Evolutionary conservation across 2,329 filamentous ascomycete species (phyloP).

Genomic region (Sporothrix pallida): DNA sequence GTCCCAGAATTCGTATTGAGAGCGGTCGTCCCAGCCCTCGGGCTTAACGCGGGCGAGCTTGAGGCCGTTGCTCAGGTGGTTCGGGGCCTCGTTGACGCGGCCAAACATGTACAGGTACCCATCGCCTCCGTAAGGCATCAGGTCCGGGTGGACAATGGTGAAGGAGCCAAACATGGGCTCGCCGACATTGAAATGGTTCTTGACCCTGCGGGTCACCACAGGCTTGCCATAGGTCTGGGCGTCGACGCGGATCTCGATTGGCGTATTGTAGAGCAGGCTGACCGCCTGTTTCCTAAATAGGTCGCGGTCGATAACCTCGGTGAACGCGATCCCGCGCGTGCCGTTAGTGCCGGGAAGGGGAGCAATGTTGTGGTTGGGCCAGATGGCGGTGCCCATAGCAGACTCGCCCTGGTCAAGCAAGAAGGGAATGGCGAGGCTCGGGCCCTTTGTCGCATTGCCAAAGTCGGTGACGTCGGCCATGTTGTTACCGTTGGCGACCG

Average conservation of each 20-base stretch:
- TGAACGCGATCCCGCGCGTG: conserved; percentile 31
- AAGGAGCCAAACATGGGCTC: conserved; percentile 38
- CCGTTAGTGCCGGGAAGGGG: conserved; percentile 12
- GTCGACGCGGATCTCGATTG: conserved; percentile 34
- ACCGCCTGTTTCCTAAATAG: conserved; percentile 31
- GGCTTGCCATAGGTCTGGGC: conserved; percentile 7
- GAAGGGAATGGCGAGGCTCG: conserved; percentile 33
- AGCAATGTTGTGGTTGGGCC: conserved; percentile 38
- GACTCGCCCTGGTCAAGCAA: conserved; percentile 30
- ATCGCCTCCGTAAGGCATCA: conserved; percentile 13
- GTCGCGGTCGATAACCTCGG: conserved; percentile 37
- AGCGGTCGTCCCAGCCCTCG: conserved; percentile 30
- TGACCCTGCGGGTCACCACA: conserved; percentile 25
- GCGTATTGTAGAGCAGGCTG: conserved; percentile 37
- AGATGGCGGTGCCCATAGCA: conserved; percentile 28
- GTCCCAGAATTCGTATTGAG: conserved; percentile 37
- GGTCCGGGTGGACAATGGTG: conserved; percentile 24
- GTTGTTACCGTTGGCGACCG: conserved; percentile 20
- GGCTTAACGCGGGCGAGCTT: conserved; percentile 37
- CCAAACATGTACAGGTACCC: conserved; percentile 38
- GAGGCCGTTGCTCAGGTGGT: conserved; percentile 36
- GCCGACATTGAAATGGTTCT: conserved; percentile 32
- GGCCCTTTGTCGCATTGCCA: conserved; percentile 24
- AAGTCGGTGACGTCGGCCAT: conserved; percentile 23
- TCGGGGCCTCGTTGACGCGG: conserved; percentile 33